These are phyloP conservation scores for Cordyceps militaris DNA, from an alignment of 2,329 filamentous ascomycete species.

Conservation along the genomic window DNA sequence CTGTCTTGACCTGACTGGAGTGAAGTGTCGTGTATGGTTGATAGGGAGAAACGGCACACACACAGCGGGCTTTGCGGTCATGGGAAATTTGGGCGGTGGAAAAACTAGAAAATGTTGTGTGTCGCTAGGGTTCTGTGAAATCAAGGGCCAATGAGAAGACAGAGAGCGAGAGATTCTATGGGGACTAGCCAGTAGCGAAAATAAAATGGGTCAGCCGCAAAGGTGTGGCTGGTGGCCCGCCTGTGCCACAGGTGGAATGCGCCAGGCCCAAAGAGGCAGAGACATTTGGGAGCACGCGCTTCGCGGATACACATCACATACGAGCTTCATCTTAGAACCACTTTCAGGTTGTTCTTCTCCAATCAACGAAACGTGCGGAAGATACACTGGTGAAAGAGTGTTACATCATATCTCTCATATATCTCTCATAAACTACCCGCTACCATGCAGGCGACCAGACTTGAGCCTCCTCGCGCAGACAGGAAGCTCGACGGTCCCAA, in stretches of 20 bases:
- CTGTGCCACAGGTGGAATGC: neutral
- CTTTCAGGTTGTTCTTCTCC: no score
- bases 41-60: slow-evolving; percentile 14
- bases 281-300: neutral
- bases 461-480: slow-evolving; percentile 32
- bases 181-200: neutral
- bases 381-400: no score
- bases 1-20: slow-evolving; percentile 34
- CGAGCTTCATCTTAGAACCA: neutral
- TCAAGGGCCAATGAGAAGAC: slow-evolving; percentile 26
- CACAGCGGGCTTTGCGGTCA: slow-evolving; percentile 9
- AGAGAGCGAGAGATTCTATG: neutral
- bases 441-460: slow-evolving; percentile 29
- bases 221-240: neutral
- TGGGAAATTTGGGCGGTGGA: slow-evolving; percentile 25
- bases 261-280: slow-evolving; percentile 2
- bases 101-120: slow-evolving; percentile 34
- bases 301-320: neutral
- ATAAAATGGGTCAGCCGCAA: neutral
- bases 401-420: neutral
- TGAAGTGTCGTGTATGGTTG: slow-evolving; percentile 30
- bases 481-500: slow-evolving; percentile 22
- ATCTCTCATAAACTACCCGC: neutral
- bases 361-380: no score
- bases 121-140: slow-evolving; percentile 32